Evolutionary conservation across 768 basidiomycete species (phyloP).

Genomic region (Agaricus blazei): DNA sequence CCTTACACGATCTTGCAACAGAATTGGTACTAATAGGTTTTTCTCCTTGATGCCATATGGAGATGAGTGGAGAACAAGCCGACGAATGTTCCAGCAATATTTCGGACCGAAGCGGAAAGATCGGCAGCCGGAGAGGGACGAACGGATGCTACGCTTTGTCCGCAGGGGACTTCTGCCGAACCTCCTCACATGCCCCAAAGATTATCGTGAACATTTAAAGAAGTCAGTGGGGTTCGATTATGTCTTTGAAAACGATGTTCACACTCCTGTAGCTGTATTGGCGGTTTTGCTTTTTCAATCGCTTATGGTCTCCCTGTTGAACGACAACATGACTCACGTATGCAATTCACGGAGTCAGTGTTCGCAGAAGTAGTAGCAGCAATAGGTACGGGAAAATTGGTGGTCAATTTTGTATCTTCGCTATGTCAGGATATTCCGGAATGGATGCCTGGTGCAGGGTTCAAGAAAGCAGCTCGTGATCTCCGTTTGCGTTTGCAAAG

Average conservation of each 20-base stretch:
- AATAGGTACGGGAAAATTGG: not conserved
- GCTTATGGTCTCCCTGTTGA: constrained; percentile 6
- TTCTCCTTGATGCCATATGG: constrained; percentile 20
- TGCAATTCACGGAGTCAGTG: not conserved
- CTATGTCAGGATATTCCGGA: constrained; percentile 2
- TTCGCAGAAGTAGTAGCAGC: not conserved
- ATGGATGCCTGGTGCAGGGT: constrained; percentile 10
- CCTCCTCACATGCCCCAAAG: not conserved
- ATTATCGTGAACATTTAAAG: not conserved
- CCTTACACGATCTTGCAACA: not conserved
- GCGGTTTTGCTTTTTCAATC: not conserved
- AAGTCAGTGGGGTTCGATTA: not conserved
- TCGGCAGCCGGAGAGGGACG: not conserved
- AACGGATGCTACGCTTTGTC: not conserved
- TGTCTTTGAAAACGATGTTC: too few relatives aligned
- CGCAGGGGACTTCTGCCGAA: not conserved
- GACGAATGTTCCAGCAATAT: constrained; percentile 21
- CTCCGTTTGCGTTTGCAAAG: not conserved
- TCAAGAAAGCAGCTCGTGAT: not conserved
- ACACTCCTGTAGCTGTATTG: not conserved
- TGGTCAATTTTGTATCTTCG: constrained; percentile 7
- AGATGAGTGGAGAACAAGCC: constrained; percentile 17
- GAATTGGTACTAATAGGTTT: not conserved
- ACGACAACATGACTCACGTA: not conserved
- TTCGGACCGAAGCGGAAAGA: constrained; percentile 12